Conservation (phyloP, 805 yeast species). For the Groenewaldozyma tartarivorans region DNA sequence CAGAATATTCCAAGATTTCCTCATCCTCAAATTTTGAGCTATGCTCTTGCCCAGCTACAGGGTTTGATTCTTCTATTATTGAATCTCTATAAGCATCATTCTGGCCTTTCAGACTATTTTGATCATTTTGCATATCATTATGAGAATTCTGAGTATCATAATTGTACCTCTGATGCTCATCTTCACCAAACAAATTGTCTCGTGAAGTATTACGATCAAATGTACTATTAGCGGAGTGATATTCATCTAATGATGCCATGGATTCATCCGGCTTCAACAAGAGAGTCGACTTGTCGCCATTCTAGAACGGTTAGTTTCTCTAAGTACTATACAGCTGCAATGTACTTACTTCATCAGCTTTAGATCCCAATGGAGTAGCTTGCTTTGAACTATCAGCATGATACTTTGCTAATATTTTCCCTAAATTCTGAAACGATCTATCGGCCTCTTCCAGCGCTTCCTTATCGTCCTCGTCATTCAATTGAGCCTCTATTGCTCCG, state of each 20-base stretch:
- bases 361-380: neutral
- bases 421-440: slow-evolving; percentile 8
- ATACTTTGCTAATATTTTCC: slow-evolving; percentile 5
- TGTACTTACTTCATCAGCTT: neutral
- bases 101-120: too few species aligned
- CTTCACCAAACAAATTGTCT: too few species aligned
- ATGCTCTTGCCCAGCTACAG: too few species aligned
- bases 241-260: neutral
- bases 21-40: neutral
- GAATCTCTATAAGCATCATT: too few species aligned
- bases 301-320: neutral
- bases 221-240: too few species aligned
- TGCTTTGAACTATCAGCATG: slow-evolving; percentile 1
- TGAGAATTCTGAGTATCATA: too few species aligned
- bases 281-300: neutral
- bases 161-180: too few species aligned
- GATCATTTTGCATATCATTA: too few species aligned
- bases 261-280: neutral
- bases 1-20: neutral
- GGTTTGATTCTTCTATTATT: too few species aligned
- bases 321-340: neutral
- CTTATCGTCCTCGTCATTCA: slow-evolving; percentile 2
- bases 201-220: too few species aligned
- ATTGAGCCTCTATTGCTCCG: slow-evolving; percentile 3
- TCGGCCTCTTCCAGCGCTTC: slow-evolving; percentile 1